Evolutionary conservation across 139 green algal genomes (phyloP).

Genomic region (Chlamydomonas asymmetrica): DNA sequence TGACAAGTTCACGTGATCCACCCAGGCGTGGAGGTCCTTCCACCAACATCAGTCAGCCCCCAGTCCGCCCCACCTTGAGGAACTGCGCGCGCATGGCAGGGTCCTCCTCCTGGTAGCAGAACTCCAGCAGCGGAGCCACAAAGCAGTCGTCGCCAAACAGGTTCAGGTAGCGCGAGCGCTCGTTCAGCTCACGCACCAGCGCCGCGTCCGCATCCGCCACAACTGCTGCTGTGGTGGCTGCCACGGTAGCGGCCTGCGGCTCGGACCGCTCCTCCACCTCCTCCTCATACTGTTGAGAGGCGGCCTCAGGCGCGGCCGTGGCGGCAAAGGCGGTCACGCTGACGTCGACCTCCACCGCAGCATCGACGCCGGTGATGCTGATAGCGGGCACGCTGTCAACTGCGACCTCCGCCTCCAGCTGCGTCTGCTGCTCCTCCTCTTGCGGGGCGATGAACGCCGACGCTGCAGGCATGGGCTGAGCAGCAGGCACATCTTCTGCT

Average conservation of each 20-base stretch:
- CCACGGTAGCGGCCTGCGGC: no score
- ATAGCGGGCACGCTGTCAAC: not conserved
- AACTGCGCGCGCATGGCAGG: conserved; percentile 9
- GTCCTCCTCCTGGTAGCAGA: conserved; percentile 45
- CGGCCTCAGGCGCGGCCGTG: no score
- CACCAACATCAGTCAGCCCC: no score
- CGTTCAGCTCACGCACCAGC: conserved; percentile 20
- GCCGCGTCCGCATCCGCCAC: not conserved
- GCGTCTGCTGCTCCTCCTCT: not conserved
- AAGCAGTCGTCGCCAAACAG: conserved; percentile 47
- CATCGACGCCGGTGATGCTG: not conserved
- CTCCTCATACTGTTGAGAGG: not conserved
- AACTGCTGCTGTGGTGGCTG: no score
- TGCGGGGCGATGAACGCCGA: not conserved
- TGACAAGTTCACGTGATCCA: no score
- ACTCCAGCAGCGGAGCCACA: conserved; percentile 51
- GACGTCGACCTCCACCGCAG: not conserved
- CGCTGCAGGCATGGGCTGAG: not conserved
- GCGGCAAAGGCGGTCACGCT: no score
- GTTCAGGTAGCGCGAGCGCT: conserved; percentile 36
- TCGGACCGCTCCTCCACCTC: not conserved
- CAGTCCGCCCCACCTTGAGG: conserved; percentile 48
- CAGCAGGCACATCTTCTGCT: not conserved
- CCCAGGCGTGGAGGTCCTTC: no score
- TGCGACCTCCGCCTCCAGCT: no score